Conservation (phyloP, 768 basidiomycete species). For the Dendrothele bispora region DNA sequence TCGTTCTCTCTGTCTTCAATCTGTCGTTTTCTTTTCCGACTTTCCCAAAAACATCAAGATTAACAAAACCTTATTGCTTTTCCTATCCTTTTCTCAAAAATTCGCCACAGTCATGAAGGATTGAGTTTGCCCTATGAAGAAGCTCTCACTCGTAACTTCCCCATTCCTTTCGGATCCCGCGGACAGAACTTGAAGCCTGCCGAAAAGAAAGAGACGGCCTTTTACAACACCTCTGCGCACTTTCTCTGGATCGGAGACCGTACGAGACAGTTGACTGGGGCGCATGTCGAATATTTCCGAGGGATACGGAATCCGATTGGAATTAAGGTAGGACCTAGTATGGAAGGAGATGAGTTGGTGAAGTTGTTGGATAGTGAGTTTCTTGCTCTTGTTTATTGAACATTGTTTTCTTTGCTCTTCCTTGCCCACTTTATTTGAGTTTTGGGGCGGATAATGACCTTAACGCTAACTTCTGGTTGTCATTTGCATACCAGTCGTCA, state of each 20-base stretch:
- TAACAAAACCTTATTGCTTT: neutral
- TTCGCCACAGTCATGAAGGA: constrained; percentile 75
- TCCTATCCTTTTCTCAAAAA: neutral
- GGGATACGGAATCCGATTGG: constrained; percentile 94
- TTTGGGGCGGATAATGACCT: neutral
- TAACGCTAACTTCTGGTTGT: neutral
- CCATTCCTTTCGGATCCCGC: constrained; percentile 33
- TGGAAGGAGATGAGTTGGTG: constrained; percentile 77
- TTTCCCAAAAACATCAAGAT: too few relatives aligned
- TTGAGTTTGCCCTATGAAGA: constrained; percentile 91
- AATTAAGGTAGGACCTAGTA: constrained; percentile 92
- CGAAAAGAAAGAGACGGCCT: constrained; percentile 34
- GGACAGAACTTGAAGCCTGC: too few relatives aligned
- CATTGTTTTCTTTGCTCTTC: constrained; percentile 8
- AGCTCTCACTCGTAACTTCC: constrained; percentile 77
- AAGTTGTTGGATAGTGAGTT: constrained; percentile 70
- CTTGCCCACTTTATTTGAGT: neutral
- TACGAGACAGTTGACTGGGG: constrained; percentile 87
- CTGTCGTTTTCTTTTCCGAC: constrained; percentile 1
- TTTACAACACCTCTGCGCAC: constrained; percentile 91
- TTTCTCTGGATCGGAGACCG: constrained; percentile 98
- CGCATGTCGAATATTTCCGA: constrained; percentile 94
- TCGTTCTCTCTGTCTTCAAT: constrained; percentile 4
- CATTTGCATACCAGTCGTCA: constrained; percentile 60
- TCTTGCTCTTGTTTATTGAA: neutral